Percentiles rank a stretch among this genome's conserved stretches.
phyloP scores from a whole-genome alignment of 768 basidiomycete species.

The Tremella mesenterica region DNA sequence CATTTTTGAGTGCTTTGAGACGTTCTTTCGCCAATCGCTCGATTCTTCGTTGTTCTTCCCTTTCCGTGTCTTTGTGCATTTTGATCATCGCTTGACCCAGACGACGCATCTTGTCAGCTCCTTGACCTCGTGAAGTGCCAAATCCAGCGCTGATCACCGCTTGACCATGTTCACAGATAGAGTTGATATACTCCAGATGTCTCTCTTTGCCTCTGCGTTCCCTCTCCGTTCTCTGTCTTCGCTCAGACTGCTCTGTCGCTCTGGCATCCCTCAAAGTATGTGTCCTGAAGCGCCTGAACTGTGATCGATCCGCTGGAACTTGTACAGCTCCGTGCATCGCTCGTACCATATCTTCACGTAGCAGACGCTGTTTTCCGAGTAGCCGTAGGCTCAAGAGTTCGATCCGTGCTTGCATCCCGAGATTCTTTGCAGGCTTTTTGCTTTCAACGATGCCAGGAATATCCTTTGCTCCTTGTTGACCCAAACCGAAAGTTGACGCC shows the following conservation, averaged over 20 bases:
- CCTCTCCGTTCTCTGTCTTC: slow-evolving; percentile 81
- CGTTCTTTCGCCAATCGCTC: slow-evolving; percentile 94
- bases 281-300: slow-evolving; percentile 80
- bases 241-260: slow-evolving; percentile 77
- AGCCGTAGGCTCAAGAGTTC: slow-evolving; percentile 85
- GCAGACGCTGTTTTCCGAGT: slow-evolving; percentile 79
- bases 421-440: slow-evolving; percentile 38
- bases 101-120: slow-evolving; percentile 54
- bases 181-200: slow-evolving; percentile 82
- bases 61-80: slow-evolving; percentile 85
- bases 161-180: slow-evolving; percentile 75
- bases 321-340: slow-evolving; percentile 78
- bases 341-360: slow-evolving; percentile 77
- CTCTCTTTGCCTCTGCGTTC: slow-evolving; percentile 92
- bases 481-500: slow-evolving; percentile 71
- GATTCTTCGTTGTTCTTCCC: slow-evolving; percentile 94
- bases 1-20: slow-evolving; percentile 91
- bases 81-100: slow-evolving; percentile 70
- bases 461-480: slow-evolving; percentile 53
- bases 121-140: slow-evolving; percentile 49
- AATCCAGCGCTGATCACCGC: slow-evolving; percentile 60
- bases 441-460: slow-evolving; percentile 47
- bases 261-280: slow-evolving; percentile 81
- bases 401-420: slow-evolving; percentile 70
- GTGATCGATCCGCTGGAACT: slow-evolving; percentile 80